These are phyloP conservation scores for Arbutus unedo DNA, from an alignment of 148 eudicot genomes.

Conservation along the genomic window DNA sequence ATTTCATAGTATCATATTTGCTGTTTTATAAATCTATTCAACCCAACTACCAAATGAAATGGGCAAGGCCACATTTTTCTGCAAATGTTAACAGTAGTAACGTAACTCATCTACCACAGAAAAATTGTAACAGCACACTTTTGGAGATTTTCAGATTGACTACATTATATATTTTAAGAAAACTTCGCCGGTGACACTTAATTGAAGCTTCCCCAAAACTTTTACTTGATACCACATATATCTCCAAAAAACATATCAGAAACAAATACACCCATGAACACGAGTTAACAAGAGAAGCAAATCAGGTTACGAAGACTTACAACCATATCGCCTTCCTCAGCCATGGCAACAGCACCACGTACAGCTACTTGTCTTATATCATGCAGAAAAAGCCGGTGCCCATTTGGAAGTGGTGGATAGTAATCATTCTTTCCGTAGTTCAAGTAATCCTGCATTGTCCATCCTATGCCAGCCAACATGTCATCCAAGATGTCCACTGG, in stretches of 20 bases:
- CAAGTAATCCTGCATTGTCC: constrained; percentile 98
- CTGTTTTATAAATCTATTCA: neutral
- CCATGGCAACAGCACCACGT: constrained; percentile 98
- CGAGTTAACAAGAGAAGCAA: constrained; percentile 6
- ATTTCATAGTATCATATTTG: neutral
- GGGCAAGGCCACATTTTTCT: neutral
- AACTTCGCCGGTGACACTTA: neutral
- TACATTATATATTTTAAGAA: neutral
- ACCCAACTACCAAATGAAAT: neutral
- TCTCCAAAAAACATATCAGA: neutral
- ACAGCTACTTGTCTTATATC: constrained; percentile 95
- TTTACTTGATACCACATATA: neutral
- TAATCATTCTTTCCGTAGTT: constrained; percentile 93
- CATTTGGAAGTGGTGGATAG: constrained; percentile 94
- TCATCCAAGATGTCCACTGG: constrained; percentile 99
- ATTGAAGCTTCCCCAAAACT: neutral
- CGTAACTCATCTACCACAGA: neutral
- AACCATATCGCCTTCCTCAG: constrained; percentile 97
- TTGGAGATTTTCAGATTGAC: neutral
- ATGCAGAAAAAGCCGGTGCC: constrained; percentile 88
- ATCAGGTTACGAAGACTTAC: constrained; percentile 45
- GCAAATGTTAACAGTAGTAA: neutral
- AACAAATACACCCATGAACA: neutral
- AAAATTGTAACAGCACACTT: neutral
- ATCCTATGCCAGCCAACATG: constrained; percentile 91